Conservation (phyloP, 768 basidiomycete genomes). For the Russula griseocarnosa region DNA sequence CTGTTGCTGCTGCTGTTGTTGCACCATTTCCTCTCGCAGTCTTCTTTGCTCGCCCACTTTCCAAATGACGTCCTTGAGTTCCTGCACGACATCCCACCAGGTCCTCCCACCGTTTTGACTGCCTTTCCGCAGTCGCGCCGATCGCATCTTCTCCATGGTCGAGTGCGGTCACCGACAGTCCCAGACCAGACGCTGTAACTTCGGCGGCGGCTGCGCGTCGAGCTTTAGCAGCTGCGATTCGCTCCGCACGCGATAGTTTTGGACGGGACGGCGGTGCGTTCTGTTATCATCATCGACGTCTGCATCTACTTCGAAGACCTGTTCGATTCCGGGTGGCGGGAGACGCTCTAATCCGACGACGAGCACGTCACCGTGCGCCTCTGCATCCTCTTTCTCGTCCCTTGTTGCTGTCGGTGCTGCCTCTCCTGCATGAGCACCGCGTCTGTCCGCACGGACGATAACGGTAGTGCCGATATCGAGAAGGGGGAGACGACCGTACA, state of each 20-base stretch:
- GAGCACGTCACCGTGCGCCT: constrained; percentile 47
- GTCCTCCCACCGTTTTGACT: constrained; percentile 52
- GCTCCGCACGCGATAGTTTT: constrained; percentile 68
- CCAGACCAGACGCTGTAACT: neutral
- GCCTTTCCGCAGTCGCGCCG: constrained; percentile 5
- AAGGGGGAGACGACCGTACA: constrained; percentile 30
- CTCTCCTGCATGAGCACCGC: constrained; percentile 33
- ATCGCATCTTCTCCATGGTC: constrained; percentile 19
- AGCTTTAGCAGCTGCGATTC: constrained; percentile 57
- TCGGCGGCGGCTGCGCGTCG: constrained; percentile 40
- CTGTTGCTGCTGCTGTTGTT: constrained; percentile 28
- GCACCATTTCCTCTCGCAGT: constrained; percentile 24
- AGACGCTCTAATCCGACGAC: constrained; percentile 50
- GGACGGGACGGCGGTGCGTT: constrained; percentile 52
- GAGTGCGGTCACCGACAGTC: neutral
- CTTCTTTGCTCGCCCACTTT: constrained; percentile 71
- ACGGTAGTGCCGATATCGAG: neutral
- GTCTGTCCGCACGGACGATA: constrained; percentile 22
- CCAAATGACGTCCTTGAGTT: constrained; percentile 84
- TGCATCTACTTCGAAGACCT: constrained; percentile 76
- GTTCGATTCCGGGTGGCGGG: constrained; percentile 66
- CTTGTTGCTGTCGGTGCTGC: neutral
- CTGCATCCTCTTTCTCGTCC: constrained; percentile 23
- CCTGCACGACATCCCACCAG: constrained; percentile 78
- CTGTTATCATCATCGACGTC: constrained; percentile 28